phyloP scores from a whole-genome alignment of 495 filamentous ascomycete genomes.

The Penicillium angulare region DNA sequence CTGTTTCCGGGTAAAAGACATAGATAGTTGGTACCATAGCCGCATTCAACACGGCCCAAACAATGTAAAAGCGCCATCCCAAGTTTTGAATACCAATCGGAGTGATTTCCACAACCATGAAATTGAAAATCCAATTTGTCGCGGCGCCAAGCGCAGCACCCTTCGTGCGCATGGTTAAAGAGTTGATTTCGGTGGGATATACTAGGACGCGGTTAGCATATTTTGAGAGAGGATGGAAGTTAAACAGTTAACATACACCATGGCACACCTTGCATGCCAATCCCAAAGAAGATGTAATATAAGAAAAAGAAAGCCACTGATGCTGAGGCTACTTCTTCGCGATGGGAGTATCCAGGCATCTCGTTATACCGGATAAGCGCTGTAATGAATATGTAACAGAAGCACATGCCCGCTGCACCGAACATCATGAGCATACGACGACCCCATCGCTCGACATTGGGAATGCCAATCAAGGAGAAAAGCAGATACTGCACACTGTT shows the following conservation, averaged over 20 bases:
- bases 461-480: conserved; percentile 38
- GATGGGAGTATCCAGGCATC: conserved; percentile 18
- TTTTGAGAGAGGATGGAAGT: conserved; percentile 31
- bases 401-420: conserved; percentile 38
- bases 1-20: conserved; percentile 54
- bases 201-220: conserved; percentile 17
- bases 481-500: conserved; percentile 36
- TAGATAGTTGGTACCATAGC: conserved; percentile 39
- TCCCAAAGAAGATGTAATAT: conserved; percentile 49
- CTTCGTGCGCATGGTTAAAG: conserved; percentile 55
- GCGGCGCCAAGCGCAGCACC: conserved; percentile 53
- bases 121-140: conserved; percentile 60
- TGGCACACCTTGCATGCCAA: conserved; percentile 43
- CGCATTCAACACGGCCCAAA: conserved; percentile 26
- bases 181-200: conserved; percentile 61
- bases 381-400: conserved; percentile 52
- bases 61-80: conserved; percentile 24
- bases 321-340: conserved; percentile 29
- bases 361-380: conserved; percentile 41
- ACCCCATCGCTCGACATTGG: conserved; percentile 43
- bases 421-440: conserved; percentile 37
- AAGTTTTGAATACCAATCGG: conserved; percentile 38
- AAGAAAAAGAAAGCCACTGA: conserved; percentile 49
- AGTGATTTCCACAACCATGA: conserved; percentile 61
- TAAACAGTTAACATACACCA: conserved; percentile 21